Base-by-base conservation (phyloP, 495 filamentous ascomycete genomes). In the Penicillium coprophilum region DNA sequence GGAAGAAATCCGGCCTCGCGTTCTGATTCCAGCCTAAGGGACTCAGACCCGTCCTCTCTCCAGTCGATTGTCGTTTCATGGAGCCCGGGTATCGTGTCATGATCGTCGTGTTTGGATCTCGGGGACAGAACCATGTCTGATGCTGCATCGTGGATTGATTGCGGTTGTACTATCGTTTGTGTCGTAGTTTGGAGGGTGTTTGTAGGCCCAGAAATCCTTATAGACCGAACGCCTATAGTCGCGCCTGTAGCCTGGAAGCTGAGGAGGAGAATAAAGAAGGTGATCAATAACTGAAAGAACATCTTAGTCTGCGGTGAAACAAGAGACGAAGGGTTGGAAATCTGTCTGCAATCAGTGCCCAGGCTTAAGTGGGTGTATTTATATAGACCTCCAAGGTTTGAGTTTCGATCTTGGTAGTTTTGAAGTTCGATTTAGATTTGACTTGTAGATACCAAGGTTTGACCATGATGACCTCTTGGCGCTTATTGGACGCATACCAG, bases 1-100 rank as follows among this genome's bases (percentile, higher is more conserved):
- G 41, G 28, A 19, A 27, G 40, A 30, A 54, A 54, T 2, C 52
- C 52, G 3, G 52, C 52, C 19, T 54, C 52, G 20, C 52, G 52
- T 20, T 13, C 23, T 46, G 52, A 23, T 20, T 54, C 41, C 0
- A 36, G 15, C 15, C 30, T 46, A 2, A 46, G 31, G 0, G 34
- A 23, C 8, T 13, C 34, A 38, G 34, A 38, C 1, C 27, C 31
- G 39, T 54, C 52, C 10, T 46, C 40, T 46, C 52, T 34, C 52
- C 52, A 54, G 20, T 54, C 23, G 15, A 36, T 7, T 17, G 23
- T 52, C 31, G 50, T 15, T 20, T 20, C 17, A 17, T 19, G 28
- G 17, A 41, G 17, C 3, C 6, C n/a, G 3, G 24, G 2, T 43
- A 19, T 27, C 15, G 2, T 19, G 17, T 32, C 27, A n/a, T 21